Evolutionary conservation across 2,329 filamentous ascomycete genomes (phyloP).

Genomic region (Cladosporium sp.): DNA sequence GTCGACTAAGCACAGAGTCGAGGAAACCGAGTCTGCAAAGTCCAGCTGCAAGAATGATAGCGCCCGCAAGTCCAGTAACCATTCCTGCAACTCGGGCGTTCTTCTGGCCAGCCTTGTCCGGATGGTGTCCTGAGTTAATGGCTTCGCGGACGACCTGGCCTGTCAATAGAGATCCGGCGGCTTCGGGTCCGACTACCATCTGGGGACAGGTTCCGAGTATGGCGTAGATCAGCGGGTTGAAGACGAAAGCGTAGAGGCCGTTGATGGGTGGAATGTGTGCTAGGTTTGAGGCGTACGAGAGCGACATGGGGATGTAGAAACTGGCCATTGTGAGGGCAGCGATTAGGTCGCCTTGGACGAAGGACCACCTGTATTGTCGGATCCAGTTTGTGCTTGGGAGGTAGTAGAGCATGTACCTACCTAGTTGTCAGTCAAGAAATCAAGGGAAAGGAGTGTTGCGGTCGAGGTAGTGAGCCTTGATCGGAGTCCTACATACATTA

Average conservation of each 20-base stretch:
- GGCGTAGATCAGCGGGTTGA: slow-evolving; percentile 89
- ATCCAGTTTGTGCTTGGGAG: slow-evolving; percentile 91
- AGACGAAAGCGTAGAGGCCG: slow-evolving; percentile 89
- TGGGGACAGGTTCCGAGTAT: slow-evolving; percentile 87
- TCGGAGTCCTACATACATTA: slow-evolving; percentile 63
- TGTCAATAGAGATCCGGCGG: slow-evolving; percentile 85
- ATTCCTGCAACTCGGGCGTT: slow-evolving; percentile 86
- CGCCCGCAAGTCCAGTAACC: slow-evolving; percentile 82
- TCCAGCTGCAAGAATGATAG: slow-evolving; percentile 85
- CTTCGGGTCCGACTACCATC: slow-evolving; percentile 93
- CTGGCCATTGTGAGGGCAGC: slow-evolving; percentile 95
- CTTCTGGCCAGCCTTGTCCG: slow-evolving; percentile 66
- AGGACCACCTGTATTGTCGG: slow-evolving; percentile 78
- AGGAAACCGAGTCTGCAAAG: slow-evolving; percentile 85
- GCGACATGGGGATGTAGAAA: slow-evolving; percentile 95
- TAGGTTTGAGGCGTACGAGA: slow-evolving; percentile 89
- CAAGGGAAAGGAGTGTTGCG: neutral
- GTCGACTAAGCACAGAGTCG: slow-evolving; percentile 89
- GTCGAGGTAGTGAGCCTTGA: neutral
- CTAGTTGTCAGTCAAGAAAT: slow-evolving; percentile 3
- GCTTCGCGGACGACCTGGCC: slow-evolving; percentile 81
- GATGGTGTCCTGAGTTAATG: slow-evolving; percentile 67
- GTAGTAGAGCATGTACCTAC: slow-evolving; percentile 88
- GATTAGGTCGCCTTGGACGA: slow-evolving; percentile 81
- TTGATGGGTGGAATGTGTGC: slow-evolving; percentile 92